phyloP scores from a whole-genome alignment of 192 early-diverging fungal species.

The Coemansia sp. region DNA sequence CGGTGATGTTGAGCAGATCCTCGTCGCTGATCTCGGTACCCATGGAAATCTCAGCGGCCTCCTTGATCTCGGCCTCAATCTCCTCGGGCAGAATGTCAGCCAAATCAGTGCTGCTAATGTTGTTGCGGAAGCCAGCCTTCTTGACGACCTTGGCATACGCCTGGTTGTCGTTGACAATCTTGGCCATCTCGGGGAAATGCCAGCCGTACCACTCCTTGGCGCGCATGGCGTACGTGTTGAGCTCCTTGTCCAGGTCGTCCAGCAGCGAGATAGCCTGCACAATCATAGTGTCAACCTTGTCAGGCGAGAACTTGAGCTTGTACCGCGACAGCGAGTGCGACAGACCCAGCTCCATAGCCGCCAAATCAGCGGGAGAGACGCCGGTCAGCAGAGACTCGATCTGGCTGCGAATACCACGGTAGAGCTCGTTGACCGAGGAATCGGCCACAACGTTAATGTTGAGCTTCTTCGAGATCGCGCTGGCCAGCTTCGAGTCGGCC shows the following conservation, averaged over 20 bases:
- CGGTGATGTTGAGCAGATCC: slow-evolving; percentile 94
- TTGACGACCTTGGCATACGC: slow-evolving; percentile 90
- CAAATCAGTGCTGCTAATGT: slow-evolving; percentile 75
- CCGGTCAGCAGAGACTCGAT: slow-evolving; percentile 88
- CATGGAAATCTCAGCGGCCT: slow-evolving; percentile 98
- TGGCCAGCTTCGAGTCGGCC: slow-evolving; percentile 89
- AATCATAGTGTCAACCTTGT: slow-evolving; percentile 99
- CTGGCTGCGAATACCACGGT: slow-evolving; percentile 95
- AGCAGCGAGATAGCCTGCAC: slow-evolving; percentile 96
- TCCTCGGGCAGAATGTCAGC: slow-evolving; percentile 86
- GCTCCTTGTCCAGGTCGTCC: slow-evolving; percentile 99
- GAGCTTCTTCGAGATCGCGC: slow-evolving; percentile 82
- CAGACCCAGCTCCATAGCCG: slow-evolving; percentile 95
- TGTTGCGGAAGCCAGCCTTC: slow-evolving; percentile 88
- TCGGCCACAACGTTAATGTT: slow-evolving; percentile 83
- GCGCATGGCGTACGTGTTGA: slow-evolving; percentile 98
- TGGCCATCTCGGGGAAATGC: slow-evolving; percentile 99
- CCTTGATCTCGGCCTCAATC: slow-evolving; percentile 88
- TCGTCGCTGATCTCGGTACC: slow-evolving; percentile 97
- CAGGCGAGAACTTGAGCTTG: slow-evolving; percentile 99
- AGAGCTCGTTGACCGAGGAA: slow-evolving; percentile 84
- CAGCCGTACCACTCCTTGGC: slow-evolving; percentile 99
- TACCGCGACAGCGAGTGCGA: slow-evolving; percentile 98
- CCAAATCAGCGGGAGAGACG: slow-evolving; percentile 82
- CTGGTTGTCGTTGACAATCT: slow-evolving; percentile 93